Base-by-base conservation (phyloP, 805 yeast genomes). In the Clavispora santaluciae region DNA sequence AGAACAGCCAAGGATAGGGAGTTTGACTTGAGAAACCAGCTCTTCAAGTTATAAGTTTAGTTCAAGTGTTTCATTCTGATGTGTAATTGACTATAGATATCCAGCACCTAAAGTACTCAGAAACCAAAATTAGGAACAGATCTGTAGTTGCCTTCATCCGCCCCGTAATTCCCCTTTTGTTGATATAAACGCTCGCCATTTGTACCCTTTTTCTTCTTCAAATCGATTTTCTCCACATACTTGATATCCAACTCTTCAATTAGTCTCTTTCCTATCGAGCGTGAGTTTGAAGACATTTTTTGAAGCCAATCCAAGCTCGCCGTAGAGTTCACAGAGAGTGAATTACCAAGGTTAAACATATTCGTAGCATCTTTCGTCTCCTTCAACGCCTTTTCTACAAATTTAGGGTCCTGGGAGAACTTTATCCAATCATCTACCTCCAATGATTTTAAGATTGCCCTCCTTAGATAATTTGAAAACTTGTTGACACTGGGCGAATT, bases 1-100 rank as follows among this genome's bases (percentile, higher is more conserved):
- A 48, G 75, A 43, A 64, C 71, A 2, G 75, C 75, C 16, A 69
- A 68, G 46, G 75, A 69, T 50, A 55, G 75, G 38, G 70, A 66
- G 42, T 64, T 45, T 41, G 75, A 69, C 48, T 50, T 63, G 41
- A 54, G 59, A 33, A 69, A 69, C 50, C 55, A 55, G 40, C 56
- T 69, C 22, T 69, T 69, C 47, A 68, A 66, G 44, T 52, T 62
- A 36, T 61, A 42, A 49, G 7, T 2, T 17, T 31, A 16, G n/a
- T n/a, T n/a, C n/a, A n/a, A n/a, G n/a, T n/a, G n/a, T n/a, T n/a
- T n/a, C n/a, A n/a, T n/a, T n/a, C n/a, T n/a, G n/a, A n/a, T n/a
- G n/a, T n/a, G n/a, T n/a, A n/a, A n/a, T n/a, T n/a, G n/a, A n/a
- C 10, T n/a, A 16, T 15, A 28, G 31, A 15, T 16, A 28, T 23